Percentiles rank a stretch among this genome's conserved stretches.
phyloP scores from a whole-genome alignment of 805 yeast genomes.

The Peterozyma xylosa region DNA sequence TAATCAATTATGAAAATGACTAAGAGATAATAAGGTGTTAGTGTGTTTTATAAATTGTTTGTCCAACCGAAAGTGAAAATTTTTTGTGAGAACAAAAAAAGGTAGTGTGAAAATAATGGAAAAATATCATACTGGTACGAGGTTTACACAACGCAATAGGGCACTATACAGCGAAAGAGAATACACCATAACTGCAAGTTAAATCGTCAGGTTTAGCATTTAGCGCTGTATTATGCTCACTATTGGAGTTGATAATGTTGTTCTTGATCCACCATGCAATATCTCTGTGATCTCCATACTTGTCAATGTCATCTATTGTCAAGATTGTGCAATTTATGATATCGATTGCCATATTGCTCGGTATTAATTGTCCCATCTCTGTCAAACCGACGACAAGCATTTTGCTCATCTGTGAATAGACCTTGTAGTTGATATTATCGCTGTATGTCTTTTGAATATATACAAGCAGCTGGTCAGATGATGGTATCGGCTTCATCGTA shows the following conservation, averaged over 20 bases:
- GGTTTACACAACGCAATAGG: not conserved
- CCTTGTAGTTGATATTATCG: slow-evolving; percentile 17
- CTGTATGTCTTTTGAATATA: not conserved
- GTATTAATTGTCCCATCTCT: slow-evolving; percentile 30
- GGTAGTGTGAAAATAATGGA: not conserved
- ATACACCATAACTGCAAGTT: not conserved
- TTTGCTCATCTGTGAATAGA: slow-evolving; percentile 18
- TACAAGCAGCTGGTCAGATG: slow-evolving; percentile 4
- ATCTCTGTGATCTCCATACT: slow-evolving; percentile 23
- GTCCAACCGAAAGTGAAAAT: not conserved
- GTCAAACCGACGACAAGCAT: slow-evolving; percentile 28
- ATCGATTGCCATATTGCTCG: slow-evolving; percentile 29
- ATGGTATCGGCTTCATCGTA: slow-evolving; percentile 16
- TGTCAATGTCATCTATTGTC: slow-evolving; percentile 10
- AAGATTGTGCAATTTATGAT: slow-evolving; percentile 25
- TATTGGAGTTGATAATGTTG: too few relatives aligned
- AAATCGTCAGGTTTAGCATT: too few relatives aligned
- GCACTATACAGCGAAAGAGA: not conserved
- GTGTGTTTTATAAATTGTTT: too few relatives aligned
- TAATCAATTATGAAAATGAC: too few relatives aligned
- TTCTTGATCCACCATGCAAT: slow-evolving; percentile 11
- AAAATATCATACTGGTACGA: not conserved
- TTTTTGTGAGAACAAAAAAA: not conserved
- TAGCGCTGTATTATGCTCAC: too few relatives aligned
- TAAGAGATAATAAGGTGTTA: too few relatives aligned